Evolutionary conservation across 1,139 yeast genomes (phyloP), one percentile per base, ranked within the genome.

Genomic region (Yamadazyma triangularis): DNA sequence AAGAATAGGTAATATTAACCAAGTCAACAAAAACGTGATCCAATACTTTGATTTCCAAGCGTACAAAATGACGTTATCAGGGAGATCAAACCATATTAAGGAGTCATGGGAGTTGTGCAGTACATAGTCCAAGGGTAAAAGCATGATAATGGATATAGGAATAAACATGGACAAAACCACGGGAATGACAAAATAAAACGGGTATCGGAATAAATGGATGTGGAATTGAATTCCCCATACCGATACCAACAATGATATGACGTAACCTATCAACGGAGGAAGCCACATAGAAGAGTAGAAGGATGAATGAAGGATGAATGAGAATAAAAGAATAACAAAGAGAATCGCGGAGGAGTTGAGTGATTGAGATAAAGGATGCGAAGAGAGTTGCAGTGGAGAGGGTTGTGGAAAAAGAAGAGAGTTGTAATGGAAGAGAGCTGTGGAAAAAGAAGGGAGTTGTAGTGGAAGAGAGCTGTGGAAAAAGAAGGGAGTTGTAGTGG

Each of bases 31-130:
- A 47, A 85, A 86, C 0, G 95, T 84, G 11, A 74, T 60, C 95
- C 95, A 86, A 55, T 86, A 86, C 34, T 81, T 78, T 29, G 74
- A 50, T 42, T 82, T 73, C 95, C 95, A 86, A 20, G 81, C 51
- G 6, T 63, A 50, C 22, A 77, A 57, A 8, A 82, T 66, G n/a
- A 69, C 64, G 2, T 53, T 45, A 34, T 76, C 72, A 0, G 67
- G 59, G 16, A 63, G 31, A 11, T 40, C 45, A 32, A 63, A 53
- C 56, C 60, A 60, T n/a, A n/a, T n/a, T 8, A 47, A 29, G 28
- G 33, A 10, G 6, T 27, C 21, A 29, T 28, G 28, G 26, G 44
- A 15, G 31, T 42, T 25, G 44, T 47, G 49, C 58, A 59, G 45
- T 5, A 65, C 60, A 40, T 64, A 67, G 46, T 68, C 74, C 14